Evolutionary conservation across 2,329 filamentous ascomycete species (phyloP), one percentile per base, ranked within the genome.

Genomic region (Fusarium virguliforme): DNA sequence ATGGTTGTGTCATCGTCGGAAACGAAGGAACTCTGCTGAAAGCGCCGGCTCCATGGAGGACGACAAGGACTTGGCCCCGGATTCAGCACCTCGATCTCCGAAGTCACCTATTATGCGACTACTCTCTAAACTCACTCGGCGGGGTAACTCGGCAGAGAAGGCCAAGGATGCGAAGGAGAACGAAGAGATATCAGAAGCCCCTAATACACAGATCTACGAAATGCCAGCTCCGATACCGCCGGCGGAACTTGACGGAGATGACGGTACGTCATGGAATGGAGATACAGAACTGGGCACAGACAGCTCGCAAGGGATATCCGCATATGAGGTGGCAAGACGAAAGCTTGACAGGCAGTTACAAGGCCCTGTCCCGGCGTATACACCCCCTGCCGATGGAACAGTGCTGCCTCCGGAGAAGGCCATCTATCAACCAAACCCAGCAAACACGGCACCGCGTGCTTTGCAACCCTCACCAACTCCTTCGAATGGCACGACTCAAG

Each of bases 311-410:
- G 78, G 78, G 22, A 64, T 85, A 37, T 85, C 81, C 43, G 80
- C 84, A 2, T 90, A 89, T 65, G 86, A 90, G 63, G 71, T 83
- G 12, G 85, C 85, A 0, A 80, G 83, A 65, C 81, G 82, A 62
- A 89, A 87, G 75, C 74, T 89, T 32, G 85, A 87, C 15, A 81
- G 82, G 51, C 85, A 87, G 64, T 81, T 87, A 30, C 83, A 85
- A 66, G 84, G 86, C 0, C 84, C 85, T 2, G 83, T 85, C 6
- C 85, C 86, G 5, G 81, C 82, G 8, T 88, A 88, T 71, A 80
- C 80, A 0, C 84, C 84, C n/a, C 80, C 83, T n/a, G 61, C 67
- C 8, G 72, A 79, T 38, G 78, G 76, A 13, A 40, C 62, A 4
- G 43, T 75, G 18, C 64, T 73, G 18, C 74, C 71, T 22, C 68